A percentile compares a stretch with the other conserved stretches of the same genome.
These are phyloP conservation scores for Cladosporium sp. DNA, from an alignment of 2,329 filamentous ascomycete genomes.

Conservation along the genomic window DNA sequence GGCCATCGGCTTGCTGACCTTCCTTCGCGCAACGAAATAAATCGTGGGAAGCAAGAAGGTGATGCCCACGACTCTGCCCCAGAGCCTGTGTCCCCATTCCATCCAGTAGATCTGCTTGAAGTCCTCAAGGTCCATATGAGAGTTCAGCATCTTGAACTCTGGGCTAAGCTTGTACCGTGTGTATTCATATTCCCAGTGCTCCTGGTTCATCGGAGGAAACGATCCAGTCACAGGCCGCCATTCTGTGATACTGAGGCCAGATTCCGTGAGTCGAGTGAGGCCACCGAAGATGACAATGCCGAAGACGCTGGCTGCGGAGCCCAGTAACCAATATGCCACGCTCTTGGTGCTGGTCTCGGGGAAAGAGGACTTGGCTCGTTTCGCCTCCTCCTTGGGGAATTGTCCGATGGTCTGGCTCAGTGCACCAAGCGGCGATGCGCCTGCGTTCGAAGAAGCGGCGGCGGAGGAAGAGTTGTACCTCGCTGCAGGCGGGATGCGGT, in stretches of 20 bases:
- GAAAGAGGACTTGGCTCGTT: conserved; percentile 17
- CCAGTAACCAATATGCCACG: conserved; percentile 89
- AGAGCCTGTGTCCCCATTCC: conserved; percentile 95
- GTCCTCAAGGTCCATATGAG: conserved; percentile 83
- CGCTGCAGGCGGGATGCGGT: conserved; percentile 18
- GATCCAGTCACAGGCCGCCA: conserved; percentile 95
- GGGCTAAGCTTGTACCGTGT: conserved; percentile 85
- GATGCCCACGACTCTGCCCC: conserved; percentile 86
- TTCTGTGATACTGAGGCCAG: conserved; percentile 96
- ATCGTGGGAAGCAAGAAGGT: conserved; percentile 81
- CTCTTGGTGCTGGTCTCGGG: conserved; percentile 54
- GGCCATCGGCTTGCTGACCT: conserved; percentile 73
- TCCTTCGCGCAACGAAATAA: conserved; percentile 78
- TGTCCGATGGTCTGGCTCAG: conserved; percentile 27
- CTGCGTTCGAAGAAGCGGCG: neutral
- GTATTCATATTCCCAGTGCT: conserved; percentile 90
- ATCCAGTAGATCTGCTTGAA: conserved; percentile 99
- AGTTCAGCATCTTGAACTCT: conserved; percentile 87
- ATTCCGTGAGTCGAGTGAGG: conserved; percentile 88
- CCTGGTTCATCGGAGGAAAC: conserved; percentile 68
- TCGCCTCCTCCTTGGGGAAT: conserved; percentile 1
- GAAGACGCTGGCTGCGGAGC: conserved; percentile 87
- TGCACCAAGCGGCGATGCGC: conserved; percentile 26
- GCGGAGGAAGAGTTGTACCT: conserved; percentile 15
- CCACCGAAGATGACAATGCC: conserved; percentile 95